Evolutionary conservation across 768 basidiomycete genomes (phyloP).

Genomic region (Xerocomellus chrysenteron): DNA sequence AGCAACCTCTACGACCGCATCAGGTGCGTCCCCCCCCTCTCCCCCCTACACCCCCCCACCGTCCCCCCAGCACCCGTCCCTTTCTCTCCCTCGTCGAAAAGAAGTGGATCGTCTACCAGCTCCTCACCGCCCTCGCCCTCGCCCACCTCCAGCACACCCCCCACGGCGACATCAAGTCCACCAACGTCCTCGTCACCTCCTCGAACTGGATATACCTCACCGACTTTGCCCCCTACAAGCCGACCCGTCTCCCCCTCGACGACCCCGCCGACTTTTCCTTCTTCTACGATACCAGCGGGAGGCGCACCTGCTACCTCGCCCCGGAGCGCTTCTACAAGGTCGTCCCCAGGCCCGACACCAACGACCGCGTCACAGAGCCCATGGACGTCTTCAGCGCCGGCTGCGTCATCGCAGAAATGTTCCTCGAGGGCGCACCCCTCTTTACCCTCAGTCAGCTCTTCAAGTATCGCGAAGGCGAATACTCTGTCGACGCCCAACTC

Average conservation of each 20-base stretch:
- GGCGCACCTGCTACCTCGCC: constrained; percentile 93
- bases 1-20: too few relatives aligned
- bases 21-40: too few relatives aligned
- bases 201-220: constrained; percentile 96
- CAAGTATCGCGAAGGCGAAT: constrained; percentile 88
- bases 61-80: constrained; percentile 80
- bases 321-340: constrained; percentile 93
- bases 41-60: too few relatives aligned
- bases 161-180: constrained; percentile 97
- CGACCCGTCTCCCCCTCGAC: constrained; percentile 90
- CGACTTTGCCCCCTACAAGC: constrained; percentile 95
- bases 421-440: constrained; percentile 88
- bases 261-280: constrained; percentile 98
- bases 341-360: constrained; percentile 34
- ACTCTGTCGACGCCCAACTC: constrained; percentile 70
- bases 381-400: constrained; percentile 98
- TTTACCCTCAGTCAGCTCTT: constrained; percentile 95
- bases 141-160: constrained; percentile 84
- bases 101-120: constrained; percentile 96
- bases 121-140: constrained; percentile 81
- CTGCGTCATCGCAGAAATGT: constrained; percentile 94
- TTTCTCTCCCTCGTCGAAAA: constrained; percentile 92
- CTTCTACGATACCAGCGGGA: constrained; percentile 94
- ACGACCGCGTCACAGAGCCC: constrained; percentile 86
- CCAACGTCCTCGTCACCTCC: constrained; percentile 94